These are phyloP conservation scores for Phialophora tarda DNA, from an alignment of 2,329 filamentous ascomycete genomes.

Conservation along the genomic window DNA sequence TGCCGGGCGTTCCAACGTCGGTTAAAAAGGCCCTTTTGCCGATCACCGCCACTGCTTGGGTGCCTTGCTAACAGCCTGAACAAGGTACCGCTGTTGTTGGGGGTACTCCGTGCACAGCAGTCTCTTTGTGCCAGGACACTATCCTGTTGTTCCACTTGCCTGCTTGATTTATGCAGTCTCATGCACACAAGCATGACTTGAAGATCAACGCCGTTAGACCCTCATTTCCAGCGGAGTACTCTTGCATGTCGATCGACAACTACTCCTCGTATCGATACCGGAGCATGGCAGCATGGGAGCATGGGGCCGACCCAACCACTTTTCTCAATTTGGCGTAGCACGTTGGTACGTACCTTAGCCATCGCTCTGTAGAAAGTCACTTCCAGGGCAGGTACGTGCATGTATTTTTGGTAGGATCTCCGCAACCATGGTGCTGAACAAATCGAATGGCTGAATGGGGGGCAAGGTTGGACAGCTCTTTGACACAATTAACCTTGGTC, in stretches of 20 bases:
- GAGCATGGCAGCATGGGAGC: background rate
- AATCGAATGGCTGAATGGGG: background rate
- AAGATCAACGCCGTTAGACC: background rate
- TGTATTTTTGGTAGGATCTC: background rate
- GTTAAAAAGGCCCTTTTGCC: background rate
- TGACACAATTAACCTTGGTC: background rate
- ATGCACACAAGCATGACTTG: background rate
- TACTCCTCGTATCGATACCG: background rate
- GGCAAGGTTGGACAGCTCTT: background rate
- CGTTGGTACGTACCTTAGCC: background rate
- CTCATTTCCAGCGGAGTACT: background rate
- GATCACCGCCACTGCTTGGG: background rate
- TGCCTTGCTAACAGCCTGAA: too few species aligned
- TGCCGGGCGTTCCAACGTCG: background rate
- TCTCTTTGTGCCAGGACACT: background rate
- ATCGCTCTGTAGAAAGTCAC: background rate
- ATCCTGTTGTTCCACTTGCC: background rate
- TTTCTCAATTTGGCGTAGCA: background rate
- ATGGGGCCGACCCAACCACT: background rate
- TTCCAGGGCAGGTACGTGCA: background rate
- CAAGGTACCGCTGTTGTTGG: too few species aligned
- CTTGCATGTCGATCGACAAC: background rate
- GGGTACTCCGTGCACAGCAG: background rate
- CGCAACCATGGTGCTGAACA: background rate
- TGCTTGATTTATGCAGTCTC: background rate